Base-by-base conservation (phyloP, 2,329 filamentous ascomycete genomes). In the Aphanoascus verrucosus region DNA sequence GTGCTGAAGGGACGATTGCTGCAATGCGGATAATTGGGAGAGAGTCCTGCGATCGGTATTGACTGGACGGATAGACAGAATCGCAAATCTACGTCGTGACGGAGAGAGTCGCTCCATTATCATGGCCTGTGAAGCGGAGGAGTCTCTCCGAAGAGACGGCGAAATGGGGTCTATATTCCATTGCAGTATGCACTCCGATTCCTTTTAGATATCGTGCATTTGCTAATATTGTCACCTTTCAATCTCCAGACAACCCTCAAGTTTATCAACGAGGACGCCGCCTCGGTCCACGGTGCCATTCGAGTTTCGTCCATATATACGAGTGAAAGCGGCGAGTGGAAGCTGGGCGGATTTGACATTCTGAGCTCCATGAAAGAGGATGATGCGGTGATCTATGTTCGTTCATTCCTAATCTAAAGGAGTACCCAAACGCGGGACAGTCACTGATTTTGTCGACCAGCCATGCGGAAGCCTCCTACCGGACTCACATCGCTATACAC, bases 281-380 rank as follows among this genome's bases (percentile, higher is more conserved):
- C 85, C 1, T 96, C 90, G 0, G 86, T 98, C 49, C 93, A 98
- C 63, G 93, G 90, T 47, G 88, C 82, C 62, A 75, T 98, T 50
- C 83, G 87, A 57, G 85, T 87, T 17, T 86, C 86, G 0, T 95
- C 91, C 0, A 78, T 98, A 59, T 98, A 90, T 69, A 93, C 88
- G 3, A 89, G 88, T 56, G 91, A 97, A 66, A 96, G 93, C 64
- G 93, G 93, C 55, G 93, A 98, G 71, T 98, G 93, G 93, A 97
- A 94, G 65, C 74, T 98, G 1, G 90, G 86, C 17, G 93, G 93
- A 0, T 94, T 98, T 61, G 93, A 98, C 60, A 80, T 95, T 4
- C 70, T 97, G 55, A 97, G 90, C 71, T 96, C 86, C 37, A 84
- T 97, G 72, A 97, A 96, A 64, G 93, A 97, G 54, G 90, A 97